A percentile compares a stretch with the other conserved stretches of the same genome.
Conservation (phyloP, 2,329 filamentous ascomycete species). For the Westerdykella aurantiaca region DNA sequence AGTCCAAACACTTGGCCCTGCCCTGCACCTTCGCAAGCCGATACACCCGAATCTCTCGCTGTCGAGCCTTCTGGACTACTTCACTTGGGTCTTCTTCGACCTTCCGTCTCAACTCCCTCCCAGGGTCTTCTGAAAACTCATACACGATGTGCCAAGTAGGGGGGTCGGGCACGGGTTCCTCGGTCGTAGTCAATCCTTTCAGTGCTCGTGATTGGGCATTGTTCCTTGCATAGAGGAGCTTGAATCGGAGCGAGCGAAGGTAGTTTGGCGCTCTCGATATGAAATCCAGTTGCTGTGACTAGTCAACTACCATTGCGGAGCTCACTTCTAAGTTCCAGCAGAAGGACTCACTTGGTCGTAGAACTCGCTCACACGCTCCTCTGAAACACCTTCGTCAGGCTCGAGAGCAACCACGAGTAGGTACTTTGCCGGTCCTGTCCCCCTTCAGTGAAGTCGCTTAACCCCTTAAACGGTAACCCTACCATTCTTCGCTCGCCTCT, state of each 20-base stretch:
- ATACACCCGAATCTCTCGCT: constrained; percentile 13
- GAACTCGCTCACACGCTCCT: constrained; percentile 11
- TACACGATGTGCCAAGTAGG: constrained; percentile 24
- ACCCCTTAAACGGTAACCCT: not conserved
- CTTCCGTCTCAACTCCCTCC: constrained; percentile 2
- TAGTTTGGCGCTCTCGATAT: constrained; percentile 15
- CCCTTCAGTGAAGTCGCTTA: not conserved
- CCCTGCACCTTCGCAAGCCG: constrained; percentile 13
- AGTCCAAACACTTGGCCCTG: constrained; percentile 14
- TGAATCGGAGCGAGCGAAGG: constrained; percentile 18
- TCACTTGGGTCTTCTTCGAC: constrained; percentile 6
- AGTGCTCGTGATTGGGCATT: constrained; percentile 26
- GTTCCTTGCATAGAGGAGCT: constrained; percentile 22
- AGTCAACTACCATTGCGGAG: not conserved
- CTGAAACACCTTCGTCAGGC: constrained; percentile 7
- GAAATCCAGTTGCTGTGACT: constrained; percentile 10
- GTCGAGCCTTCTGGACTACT: constrained; percentile 12
- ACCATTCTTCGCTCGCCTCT: constrained; percentile 11
- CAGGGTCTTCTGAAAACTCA: constrained; percentile 17
- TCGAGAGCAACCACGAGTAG: constrained; percentile 16
- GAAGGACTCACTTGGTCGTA: constrained; percentile 11
- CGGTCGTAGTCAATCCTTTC: constrained; percentile 22
- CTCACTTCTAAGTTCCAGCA: not conserved
- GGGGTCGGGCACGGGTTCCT: constrained; percentile 19
- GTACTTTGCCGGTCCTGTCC: constrained; percentile 11